Evolutionary conservation across 2,329 filamentous ascomycete genomes (phyloP), one percentile per base, ranked within the genome.

Genomic region (Fusarium abutilonis): DNA sequence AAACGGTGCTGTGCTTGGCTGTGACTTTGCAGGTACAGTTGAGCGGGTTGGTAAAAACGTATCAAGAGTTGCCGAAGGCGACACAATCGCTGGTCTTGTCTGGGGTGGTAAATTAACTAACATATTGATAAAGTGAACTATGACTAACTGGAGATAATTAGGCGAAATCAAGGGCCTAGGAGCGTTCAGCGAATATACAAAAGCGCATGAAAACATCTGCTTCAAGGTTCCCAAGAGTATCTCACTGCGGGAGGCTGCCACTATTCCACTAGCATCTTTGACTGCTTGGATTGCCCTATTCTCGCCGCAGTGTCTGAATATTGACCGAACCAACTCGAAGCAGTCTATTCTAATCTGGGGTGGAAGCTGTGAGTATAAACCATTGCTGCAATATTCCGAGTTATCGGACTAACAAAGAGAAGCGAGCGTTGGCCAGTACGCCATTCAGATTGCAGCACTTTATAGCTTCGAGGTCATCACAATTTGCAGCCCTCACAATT

Each of bases 231-330:
- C 78, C 0, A 26, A 51, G 1, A 60, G 44, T 2, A 71, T 78
- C 11, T 43, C 71, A 0, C 63, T 47, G 0, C 70, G 69, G 14
- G 59, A 77, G 29, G 78, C 76, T 6, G 72, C 72, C 3, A 78
- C 79, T 0, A 47, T 80, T 8, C 77, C 77, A 2, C 57, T 81
- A 3, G 79, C 77, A 4, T 70, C 72, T 0, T 59, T 71, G 6
- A 81, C 78, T 6, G 68, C 78, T 1, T 76, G 70, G 71, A 68
- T 80, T 5, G 76, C 75, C 0, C 52, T 80, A 1, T 79, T 77
- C 45, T 78, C 77, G 0, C 72, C 73, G 36, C 64, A 70, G 3
- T 76, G 73, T 34, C 64, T 81, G 9, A 57, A 58, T n/a, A 75
- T 80, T 52, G 45, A 74, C 53, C 53, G 62, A 29, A 43, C 43